These are phyloP conservation scores for Geosmithia morbida DNA, from an alignment of 2,329 filamentous ascomycete species.

Conservation along the genomic window DNA sequence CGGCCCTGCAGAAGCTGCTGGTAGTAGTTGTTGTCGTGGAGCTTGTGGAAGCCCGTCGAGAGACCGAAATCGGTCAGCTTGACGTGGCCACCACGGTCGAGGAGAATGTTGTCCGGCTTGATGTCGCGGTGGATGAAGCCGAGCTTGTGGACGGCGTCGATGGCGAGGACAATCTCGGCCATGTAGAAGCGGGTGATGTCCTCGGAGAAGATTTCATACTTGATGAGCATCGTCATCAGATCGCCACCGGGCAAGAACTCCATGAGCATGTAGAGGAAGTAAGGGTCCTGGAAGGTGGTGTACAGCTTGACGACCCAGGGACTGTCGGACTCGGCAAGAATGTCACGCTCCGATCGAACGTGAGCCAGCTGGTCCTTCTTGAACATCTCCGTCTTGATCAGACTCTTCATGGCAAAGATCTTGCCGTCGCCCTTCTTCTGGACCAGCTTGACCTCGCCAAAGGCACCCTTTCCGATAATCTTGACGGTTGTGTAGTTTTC, in stretches of 20 bases:
- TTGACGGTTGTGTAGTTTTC: slow-evolving; percentile 94
- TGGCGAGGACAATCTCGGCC: slow-evolving; percentile 94
- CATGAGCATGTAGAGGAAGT: slow-evolving; percentile 98
- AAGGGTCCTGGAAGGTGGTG: slow-evolving; percentile 92
- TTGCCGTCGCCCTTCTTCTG: slow-evolving; percentile 94
- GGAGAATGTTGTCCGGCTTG: slow-evolving; percentile 95
- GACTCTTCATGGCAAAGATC: slow-evolving; percentile 94
- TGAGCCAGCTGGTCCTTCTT: slow-evolving; percentile 97
- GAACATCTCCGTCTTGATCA: slow-evolving; percentile 99
- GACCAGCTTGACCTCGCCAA: slow-evolving; percentile 94
- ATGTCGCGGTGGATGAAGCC: slow-evolving; percentile 99
- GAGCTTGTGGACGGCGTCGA: slow-evolving; percentile 94
- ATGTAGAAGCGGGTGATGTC: slow-evolving; percentile 99
- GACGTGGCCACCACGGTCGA: slow-evolving; percentile 91
- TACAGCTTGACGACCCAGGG: slow-evolving; percentile 98
- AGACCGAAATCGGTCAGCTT: slow-evolving; percentile 97
- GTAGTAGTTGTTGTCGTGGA: slow-evolving; percentile 97
- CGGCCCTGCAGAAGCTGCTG: slow-evolving; percentile 82
- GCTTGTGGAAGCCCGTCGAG: slow-evolving; percentile 93
- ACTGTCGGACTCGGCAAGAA: slow-evolving; percentile 96
- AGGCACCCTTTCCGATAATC: slow-evolving; percentile 97
- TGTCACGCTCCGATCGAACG: slow-evolving; percentile 93
- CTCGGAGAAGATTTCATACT: slow-evolving; percentile 98
- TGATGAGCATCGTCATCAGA: slow-evolving; percentile 99
- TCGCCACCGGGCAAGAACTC: slow-evolving; percentile 97